Evolutionary conservation across 2,329 filamentous ascomycete species (phyloP), one percentile per base, ranked within the genome.

Genomic region (Neofusicoccum cordaticola): DNA sequence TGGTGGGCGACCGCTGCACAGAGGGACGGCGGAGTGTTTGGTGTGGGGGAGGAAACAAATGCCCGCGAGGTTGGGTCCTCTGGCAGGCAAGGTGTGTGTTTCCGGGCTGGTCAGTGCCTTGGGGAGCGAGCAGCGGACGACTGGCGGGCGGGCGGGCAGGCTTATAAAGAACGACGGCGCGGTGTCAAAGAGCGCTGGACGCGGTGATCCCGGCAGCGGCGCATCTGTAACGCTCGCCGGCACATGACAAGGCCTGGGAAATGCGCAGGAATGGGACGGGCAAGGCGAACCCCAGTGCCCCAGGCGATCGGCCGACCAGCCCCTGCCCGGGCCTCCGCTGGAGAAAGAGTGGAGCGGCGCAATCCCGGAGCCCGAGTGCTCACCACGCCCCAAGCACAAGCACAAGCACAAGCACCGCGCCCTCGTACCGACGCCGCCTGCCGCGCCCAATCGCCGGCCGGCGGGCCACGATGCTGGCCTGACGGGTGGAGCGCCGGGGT

Each of bases 321-420:
- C 53, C 53, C 53, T 15, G 53, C 34, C 17, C 19, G 17, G 11
- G 5, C 53, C 52, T 45, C 53, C 53, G 39, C 39, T 58, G 53
- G 53, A 58, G 53, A 58, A 58, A 58, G 19, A 58, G 53, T 45
- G 53, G 53, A 58, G 53, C 53, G 53, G 22, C 41, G 53, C 39
- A 58, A 45, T 58, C 22, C 53, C 53, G 53, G 22, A 22, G 22
- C 22, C 22, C 22, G 22, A 22, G 22, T 22, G 22, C 22, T 22
- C 22, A 22, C 22, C 22, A 22, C 22, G 22, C 22, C 22, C 22
- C 22, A 22, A 22, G 22, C 22, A 3, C 22, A 22, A 22, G 22
- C 22, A 22, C 22, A 22, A 22, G 22, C 22, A 3, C 22, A 22
- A 22, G 22, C 22, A 22, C 22, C 22, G 22, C 22, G 22, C 22